phyloP scores from a whole-genome alignment of 2,329 filamentous ascomycete genomes.

The Bisporella sp. region DNA sequence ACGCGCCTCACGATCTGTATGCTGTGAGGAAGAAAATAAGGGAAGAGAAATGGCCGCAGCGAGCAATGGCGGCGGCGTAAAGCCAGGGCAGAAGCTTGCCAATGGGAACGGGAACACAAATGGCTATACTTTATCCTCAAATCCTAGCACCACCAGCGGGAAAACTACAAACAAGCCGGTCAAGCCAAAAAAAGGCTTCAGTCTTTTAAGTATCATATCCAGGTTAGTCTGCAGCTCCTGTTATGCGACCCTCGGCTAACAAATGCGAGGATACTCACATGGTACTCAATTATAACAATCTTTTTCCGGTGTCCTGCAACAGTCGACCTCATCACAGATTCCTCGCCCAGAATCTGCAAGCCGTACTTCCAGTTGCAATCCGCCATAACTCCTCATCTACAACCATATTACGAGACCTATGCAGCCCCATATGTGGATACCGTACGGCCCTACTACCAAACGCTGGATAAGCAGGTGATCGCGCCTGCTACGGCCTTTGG shows the following conservation, averaged over 20 bases:
- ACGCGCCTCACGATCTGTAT: slow-evolving; percentile 12
- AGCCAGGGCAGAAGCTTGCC: slow-evolving; percentile 24
- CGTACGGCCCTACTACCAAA: slow-evolving; percentile 67
- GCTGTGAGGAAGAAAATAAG: slow-evolving; percentile 7
- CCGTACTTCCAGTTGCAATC: slow-evolving; percentile 67
- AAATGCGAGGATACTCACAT: slow-evolving; percentile 60
- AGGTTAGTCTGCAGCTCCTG: slow-evolving; percentile 36
- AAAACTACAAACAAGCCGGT: slow-evolving; percentile 12
- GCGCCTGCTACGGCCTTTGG: slow-evolving; percentile 60
- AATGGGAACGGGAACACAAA: slow-evolving; percentile 20
- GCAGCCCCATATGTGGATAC: slow-evolving; percentile 75
- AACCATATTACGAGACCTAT: slow-evolving; percentile 82
- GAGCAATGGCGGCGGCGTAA: slow-evolving; percentile 30
- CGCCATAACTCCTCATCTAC: slow-evolving; percentile 62
- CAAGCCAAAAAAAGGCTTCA: slow-evolving; percentile 17
- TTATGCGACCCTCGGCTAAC: too few species aligned
- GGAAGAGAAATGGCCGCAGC: slow-evolving; percentile 28
- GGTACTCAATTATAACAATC: slow-evolving; percentile 78
- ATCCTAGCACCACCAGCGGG: background rate
- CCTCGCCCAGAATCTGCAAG: slow-evolving; percentile 73
- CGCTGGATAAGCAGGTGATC: slow-evolving; percentile 56
- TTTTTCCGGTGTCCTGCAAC: slow-evolving; percentile 76
- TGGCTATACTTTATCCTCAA: background rate
- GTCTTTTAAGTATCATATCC: slow-evolving; percentile 42
- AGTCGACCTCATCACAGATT: slow-evolving; percentile 57